These are phyloP conservation scores for Emergomyces orientalis DNA, from an alignment of 2,329 filamentous ascomycete species.

Conservation along the genomic window DNA sequence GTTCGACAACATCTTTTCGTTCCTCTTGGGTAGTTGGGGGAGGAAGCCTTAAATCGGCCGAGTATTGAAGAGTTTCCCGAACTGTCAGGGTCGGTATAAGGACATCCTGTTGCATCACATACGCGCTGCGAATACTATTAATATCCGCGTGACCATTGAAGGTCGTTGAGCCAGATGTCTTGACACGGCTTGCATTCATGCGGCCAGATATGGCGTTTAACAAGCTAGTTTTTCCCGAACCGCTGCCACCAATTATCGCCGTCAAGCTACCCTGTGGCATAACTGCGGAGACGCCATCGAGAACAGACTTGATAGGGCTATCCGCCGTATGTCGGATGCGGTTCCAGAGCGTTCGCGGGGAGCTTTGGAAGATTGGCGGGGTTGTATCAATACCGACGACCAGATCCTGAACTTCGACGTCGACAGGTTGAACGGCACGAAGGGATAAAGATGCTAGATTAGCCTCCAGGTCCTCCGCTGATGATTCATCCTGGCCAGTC, in stretches of 20 bases:
- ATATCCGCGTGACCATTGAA: constrained; percentile 54
- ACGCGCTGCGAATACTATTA: constrained; percentile 41
- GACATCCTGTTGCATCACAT: constrained; percentile 64
- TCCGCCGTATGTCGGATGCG: constrained; percentile 23
- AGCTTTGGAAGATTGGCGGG: constrained; percentile 26
- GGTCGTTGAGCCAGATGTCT: constrained; percentile 44
- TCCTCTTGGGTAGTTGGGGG: constrained; percentile 52
- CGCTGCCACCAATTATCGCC: constrained; percentile 66
- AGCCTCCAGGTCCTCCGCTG: background rate
- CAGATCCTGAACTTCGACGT: constrained; percentile 29
- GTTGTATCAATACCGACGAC: constrained; percentile 28
- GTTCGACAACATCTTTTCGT: constrained; percentile 57
- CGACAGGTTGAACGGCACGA: constrained; percentile 32
- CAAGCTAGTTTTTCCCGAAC: constrained; percentile 63
- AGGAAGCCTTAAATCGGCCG: constrained; percentile 61
- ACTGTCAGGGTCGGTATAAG: constrained; percentile 65
- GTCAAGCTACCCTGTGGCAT: constrained; percentile 59
- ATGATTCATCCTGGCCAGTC: constrained; percentile 8
- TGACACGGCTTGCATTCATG: constrained; percentile 48
- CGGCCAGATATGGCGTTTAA: constrained; percentile 64
- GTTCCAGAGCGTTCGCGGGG: constrained; percentile 25
- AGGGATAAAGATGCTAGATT: constrained; percentile 27
- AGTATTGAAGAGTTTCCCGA: constrained; percentile 63
- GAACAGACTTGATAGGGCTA: constrained; percentile 39
- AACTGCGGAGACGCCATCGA: constrained; percentile 55